These are phyloP conservation scores for Kwoniella sp. DNA, from an alignment of 768 basidiomycete genomes.

Conservation along the genomic window DNA sequence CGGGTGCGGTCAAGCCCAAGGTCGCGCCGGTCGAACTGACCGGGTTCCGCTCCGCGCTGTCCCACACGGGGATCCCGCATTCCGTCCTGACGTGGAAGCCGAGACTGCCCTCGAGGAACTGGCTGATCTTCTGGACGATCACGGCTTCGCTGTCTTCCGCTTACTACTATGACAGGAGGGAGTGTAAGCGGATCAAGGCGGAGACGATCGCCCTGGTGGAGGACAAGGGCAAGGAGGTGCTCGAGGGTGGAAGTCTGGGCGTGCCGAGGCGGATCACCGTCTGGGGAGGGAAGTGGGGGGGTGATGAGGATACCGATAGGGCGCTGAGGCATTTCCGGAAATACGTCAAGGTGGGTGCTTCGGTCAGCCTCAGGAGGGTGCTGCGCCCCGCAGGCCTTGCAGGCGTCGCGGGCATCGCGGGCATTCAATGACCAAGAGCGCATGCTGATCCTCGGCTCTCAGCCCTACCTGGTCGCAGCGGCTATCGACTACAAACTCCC, in stretches of 20 bases:
- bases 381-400: no score
- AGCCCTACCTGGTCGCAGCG: slow-evolving; percentile 92
- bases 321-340: slow-evolving; percentile 84
- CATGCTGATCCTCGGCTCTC: slow-evolving; percentile 17
- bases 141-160: slow-evolving; percentile 74
- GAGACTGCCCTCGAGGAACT: slow-evolving; percentile 81
- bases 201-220: slow-evolving; percentile 76
- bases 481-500: slow-evolving; percentile 88
- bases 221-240: slow-evolving; percentile 65
- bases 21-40: slow-evolving; percentile 26
- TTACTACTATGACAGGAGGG: slow-evolving; percentile 68
- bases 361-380: no score
- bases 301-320: slow-evolving; percentile 85
- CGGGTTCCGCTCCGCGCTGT: slow-evolving; percentile 42
- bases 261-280: slow-evolving; percentile 75
- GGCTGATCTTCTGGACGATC: slow-evolving; percentile 87
- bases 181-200: slow-evolving; percentile 72
- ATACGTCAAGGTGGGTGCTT: slow-evolving; percentile 86
- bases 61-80: slow-evolving; percentile 58
- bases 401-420: no score
- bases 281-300: slow-evolving; percentile 85
- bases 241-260: slow-evolving; percentile 58
- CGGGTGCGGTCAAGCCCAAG: slow-evolving; percentile 1
- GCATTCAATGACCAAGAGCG: no score
- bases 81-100: slow-evolving; percentile 82